These are phyloP conservation scores for Xylaria venustula DNA, from an alignment of 495 filamentous ascomycete genomes.

Conservation along the genomic window DNA sequence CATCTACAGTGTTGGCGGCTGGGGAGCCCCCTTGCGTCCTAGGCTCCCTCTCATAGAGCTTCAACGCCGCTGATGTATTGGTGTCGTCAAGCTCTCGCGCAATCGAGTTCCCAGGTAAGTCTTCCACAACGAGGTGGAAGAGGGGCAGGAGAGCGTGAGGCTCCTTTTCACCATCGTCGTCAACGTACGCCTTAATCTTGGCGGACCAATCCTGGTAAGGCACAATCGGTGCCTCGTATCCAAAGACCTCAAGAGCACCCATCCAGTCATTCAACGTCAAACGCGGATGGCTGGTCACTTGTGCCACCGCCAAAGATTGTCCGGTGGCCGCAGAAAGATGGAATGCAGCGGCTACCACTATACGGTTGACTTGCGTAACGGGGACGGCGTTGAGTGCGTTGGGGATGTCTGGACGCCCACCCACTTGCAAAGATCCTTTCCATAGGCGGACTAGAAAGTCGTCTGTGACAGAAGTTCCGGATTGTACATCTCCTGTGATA, in stretches of 20 bases:
- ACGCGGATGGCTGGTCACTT: constrained; percentile 78
- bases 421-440: constrained; percentile 85
- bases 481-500: constrained; percentile 69
- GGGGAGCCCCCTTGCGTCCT: neutral
- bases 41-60: constrained; percentile 4
- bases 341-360: constrained; percentile 72
- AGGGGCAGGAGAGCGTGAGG: constrained; percentile 54
- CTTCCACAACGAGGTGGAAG: constrained; percentile 67
- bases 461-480: constrained; percentile 78
- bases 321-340: constrained; percentile 57
- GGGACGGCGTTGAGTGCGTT: constrained; percentile 94
- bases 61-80: constrained; percentile 58
- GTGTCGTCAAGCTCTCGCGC: constrained; percentile 67
- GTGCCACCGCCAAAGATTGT: constrained; percentile 54
- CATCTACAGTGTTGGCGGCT: neutral
- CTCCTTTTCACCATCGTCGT: neutral
- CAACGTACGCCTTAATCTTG: neutral
- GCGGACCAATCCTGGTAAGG: constrained; percentile 56
- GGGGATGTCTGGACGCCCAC: constrained; percentile 66
- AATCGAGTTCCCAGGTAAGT: constrained; percentile 65
- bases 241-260: constrained; percentile 66
- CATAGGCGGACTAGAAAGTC: constrained; percentile 89
- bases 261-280: constrained; percentile 77
- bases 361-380: constrained; percentile 75
- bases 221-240: constrained; percentile 68